Evolutionary conservation across 257 asterid species (phyloP).

Genomic region (Capsicum baccatum): DNA sequence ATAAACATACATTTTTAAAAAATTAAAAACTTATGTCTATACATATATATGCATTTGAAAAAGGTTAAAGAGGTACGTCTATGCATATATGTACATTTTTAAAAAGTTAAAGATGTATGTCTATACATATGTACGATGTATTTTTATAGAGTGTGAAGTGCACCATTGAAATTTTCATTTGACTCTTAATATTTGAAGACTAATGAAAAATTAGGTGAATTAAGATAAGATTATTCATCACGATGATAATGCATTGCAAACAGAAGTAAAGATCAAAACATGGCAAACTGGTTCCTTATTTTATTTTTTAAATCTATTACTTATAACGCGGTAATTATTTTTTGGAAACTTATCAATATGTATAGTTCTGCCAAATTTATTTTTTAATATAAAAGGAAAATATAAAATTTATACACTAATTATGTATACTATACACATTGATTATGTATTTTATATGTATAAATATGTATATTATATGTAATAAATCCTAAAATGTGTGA

Average conservation of each 20-base stretch:
- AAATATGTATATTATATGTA: background rate
- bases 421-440: background rate
- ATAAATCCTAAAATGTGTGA: background rate
- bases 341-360: background rate
- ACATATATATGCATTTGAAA: background rate
- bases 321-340: background rate
- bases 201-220: background rate
- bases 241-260: background rate
- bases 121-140: background rate
- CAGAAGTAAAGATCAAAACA: background rate
- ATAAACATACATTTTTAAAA: too few relatives aligned
- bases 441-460: too few relatives aligned
- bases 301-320: background rate
- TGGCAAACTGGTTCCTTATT: background rate
- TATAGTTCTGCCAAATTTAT: background rate
- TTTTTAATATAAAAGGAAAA: background rate
- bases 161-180: background rate
- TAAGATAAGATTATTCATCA: background rate
- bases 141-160: background rate
- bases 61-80: too few relatives aligned
- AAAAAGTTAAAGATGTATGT: too few relatives aligned
- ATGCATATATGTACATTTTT: too few relatives aligned
- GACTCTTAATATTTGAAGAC: background rate
- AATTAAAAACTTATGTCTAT: too few relatives aligned
- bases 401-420: background rate